A percentile compares a stretch with the other conserved stretches of the same genome.
These are phyloP conservation scores for Epichloe scottii DNA, from an alignment of 2,329 filamentous ascomycete species.

Conservation along the genomic window DNA sequence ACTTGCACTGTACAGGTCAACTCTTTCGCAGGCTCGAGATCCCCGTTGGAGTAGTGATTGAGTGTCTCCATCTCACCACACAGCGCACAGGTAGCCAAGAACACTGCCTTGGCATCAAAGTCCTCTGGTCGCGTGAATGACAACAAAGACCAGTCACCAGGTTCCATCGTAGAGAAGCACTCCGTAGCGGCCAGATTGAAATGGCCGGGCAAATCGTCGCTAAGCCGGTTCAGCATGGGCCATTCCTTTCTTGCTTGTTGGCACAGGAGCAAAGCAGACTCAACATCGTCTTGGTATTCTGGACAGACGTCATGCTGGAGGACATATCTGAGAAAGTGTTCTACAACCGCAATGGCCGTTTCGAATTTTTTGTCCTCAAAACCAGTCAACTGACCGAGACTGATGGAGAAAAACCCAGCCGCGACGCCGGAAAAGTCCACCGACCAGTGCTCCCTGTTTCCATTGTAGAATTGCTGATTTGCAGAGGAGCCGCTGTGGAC, in stretches of 20 bases:
- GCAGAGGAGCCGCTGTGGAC: slow-evolving; percentile 35
- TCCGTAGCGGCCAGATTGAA: slow-evolving; percentile 70
- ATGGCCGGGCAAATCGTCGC: slow-evolving; percentile 50
- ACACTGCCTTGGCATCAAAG: slow-evolving; percentile 28
- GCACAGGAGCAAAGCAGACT: slow-evolving; percentile 54
- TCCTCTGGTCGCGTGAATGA: slow-evolving; percentile 22
- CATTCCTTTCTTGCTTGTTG: slow-evolving; percentile 55
- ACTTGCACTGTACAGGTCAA: slow-evolving; percentile 51
- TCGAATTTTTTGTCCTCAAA: slow-evolving; percentile 42
- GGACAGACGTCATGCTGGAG: slow-evolving; percentile 75
- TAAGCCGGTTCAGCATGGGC: slow-evolving; percentile 40
- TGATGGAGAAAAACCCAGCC: slow-evolving; percentile 62
- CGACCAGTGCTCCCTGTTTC: slow-evolving; percentile 46
- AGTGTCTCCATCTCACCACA: slow-evolving; percentile 21
- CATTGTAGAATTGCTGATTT: slow-evolving; percentile 35
- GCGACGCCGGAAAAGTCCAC: slow-evolving; percentile 73
- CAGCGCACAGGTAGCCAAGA: slow-evolving; percentile 32
- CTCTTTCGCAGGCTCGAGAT: slow-evolving; percentile 25
- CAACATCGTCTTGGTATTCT: slow-evolving; percentile 59
- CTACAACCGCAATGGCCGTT: slow-evolving; percentile 52
- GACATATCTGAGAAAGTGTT: slow-evolving; percentile 83
- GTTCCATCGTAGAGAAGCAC: slow-evolving; percentile 40
- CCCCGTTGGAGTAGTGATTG: slow-evolving; percentile 12
- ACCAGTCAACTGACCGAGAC: slow-evolving; percentile 41
- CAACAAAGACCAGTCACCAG: slow-evolving; percentile 18